phyloP scores from a whole-genome alignment of 768 basidiomycete genomes.

The Lentinula sp. region DNA sequence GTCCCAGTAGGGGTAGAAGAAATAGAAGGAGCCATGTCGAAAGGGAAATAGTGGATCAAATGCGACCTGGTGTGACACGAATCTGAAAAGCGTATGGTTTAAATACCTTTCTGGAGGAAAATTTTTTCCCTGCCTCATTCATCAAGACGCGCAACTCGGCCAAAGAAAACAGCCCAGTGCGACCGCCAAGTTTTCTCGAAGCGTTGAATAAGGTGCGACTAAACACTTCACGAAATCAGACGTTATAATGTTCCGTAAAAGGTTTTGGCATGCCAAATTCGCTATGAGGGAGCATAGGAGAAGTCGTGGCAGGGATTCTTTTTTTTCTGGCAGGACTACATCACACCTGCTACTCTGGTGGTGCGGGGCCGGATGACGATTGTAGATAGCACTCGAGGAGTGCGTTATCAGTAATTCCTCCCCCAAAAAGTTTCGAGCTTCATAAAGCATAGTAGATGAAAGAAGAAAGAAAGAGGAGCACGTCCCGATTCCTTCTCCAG shows the following conservation, averaged over 20 bases:
- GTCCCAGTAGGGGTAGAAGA: neutral
- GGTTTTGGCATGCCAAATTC: neutral
- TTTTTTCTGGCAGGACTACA: too few relatives aligned
- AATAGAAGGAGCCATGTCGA: neutral
- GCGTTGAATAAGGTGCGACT: neutral
- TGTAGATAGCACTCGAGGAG: too few relatives aligned
- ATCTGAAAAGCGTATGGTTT: neutral
- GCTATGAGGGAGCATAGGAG: neutral
- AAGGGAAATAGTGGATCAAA: neutral
- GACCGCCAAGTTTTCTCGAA: neutral
- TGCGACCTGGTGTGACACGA: neutral
- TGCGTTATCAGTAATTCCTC: too few relatives aligned
- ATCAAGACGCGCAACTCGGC: neutral
- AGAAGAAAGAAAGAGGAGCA: neutral
- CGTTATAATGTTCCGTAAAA: neutral
- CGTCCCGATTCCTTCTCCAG: neutral
- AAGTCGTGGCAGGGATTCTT: neutral
- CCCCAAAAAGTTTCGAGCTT: neutral
- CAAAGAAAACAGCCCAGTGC: neutral
- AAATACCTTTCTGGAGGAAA: neutral
- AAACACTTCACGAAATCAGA: neutral
- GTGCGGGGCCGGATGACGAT: too few relatives aligned
- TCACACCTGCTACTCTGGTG: too few relatives aligned
- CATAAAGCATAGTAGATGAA: neutral
- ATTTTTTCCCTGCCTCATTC: neutral